These are phyloP conservation scores for Claviceps fusiformis DNA, from an alignment of 2,329 filamentous ascomycete species.

Conservation along the genomic window DNA sequence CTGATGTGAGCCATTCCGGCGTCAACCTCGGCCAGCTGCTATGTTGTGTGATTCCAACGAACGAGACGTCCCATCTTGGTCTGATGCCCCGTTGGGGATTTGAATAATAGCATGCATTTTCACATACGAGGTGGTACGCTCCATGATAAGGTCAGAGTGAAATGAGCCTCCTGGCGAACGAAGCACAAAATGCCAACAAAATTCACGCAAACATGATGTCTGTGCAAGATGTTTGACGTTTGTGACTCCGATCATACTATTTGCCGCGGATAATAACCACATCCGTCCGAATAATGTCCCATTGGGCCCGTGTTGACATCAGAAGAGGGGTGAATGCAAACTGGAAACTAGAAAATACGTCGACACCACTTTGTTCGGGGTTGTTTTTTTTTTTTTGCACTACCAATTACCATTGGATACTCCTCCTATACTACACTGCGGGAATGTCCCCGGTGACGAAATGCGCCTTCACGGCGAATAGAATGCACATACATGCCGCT, in stretches of 20 bases:
- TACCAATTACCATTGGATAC: not conserved
- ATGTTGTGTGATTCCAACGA: not conserved
- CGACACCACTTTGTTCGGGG: not conserved
- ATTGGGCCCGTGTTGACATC: not conserved
- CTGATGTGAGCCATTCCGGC: not conserved
- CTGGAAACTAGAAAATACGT: not conserved
- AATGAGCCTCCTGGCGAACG: not conserved
- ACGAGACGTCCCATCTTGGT: not conserved
- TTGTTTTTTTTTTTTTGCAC: not conserved
- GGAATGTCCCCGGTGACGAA: not conserved
- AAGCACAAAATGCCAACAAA: not conserved
- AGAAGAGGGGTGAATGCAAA: not conserved
- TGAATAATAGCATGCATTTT: not conserved
- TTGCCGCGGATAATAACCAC: not conserved
- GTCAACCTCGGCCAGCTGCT: not conserved
- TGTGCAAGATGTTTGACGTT: not conserved
- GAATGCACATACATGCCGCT: not conserved
- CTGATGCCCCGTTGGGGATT: not conserved
- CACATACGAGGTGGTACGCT: no score
- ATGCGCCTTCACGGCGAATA: not conserved
- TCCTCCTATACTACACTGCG: conserved; percentile 2
- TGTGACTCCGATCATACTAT: not conserved
- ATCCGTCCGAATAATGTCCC: not conserved
- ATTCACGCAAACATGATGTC: not conserved
- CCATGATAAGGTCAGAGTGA: no score